A percentile compares a stretch with the other conserved stretches of the same genome.
phyloP scores from a whole-genome alignment of 306 rosid species.

The Urtica urens region DNA sequence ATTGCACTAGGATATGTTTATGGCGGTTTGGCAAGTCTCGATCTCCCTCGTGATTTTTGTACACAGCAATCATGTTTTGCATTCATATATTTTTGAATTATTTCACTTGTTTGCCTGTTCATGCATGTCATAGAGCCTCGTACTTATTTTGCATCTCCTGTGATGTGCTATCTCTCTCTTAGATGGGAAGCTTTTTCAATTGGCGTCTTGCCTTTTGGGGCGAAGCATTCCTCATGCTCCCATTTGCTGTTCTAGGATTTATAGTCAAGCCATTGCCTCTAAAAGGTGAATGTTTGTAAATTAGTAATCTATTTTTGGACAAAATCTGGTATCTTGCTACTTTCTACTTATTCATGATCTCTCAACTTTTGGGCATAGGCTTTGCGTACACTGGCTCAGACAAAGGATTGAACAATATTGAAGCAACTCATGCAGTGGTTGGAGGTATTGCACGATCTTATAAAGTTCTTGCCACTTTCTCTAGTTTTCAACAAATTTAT shows the following conservation, averaged over 20 bases:
- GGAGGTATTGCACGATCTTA: slow-evolving; percentile 35
- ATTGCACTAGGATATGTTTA: slow-evolving; percentile 85
- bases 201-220: slow-evolving; percentile 87
- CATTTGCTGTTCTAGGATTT: slow-evolving; percentile 78
- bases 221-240: slow-evolving; percentile 86
- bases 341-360: slow-evolving; percentile 1
- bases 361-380: slow-evolving; percentile 37
- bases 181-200: slow-evolving; percentile 61
- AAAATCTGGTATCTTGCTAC: slow-evolving; percentile 2
- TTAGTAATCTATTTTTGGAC: slow-evolving; percentile 12
- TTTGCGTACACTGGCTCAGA: slow-evolving; percentile 40
- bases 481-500: not conserved
- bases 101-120: no score
- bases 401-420: slow-evolving; percentile 24
- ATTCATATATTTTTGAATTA: slow-evolving; percentile 2
- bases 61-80: not conserved
- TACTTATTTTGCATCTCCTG: not conserved
- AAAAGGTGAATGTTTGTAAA: slow-evolving; percentile 40
- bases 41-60: not conserved
- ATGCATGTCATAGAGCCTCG: not conserved
- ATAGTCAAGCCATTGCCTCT: slow-evolving; percentile 61
- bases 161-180: slow-evolving; percentile 8
- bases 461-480: not conserved
- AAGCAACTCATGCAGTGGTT: slow-evolving; percentile 32
- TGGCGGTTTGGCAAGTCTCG: slow-evolving; percentile 76